phyloP scores from a whole-genome alignment of 192 early-diverging fungal genomes.

The Coemansia javaensis region DNA sequence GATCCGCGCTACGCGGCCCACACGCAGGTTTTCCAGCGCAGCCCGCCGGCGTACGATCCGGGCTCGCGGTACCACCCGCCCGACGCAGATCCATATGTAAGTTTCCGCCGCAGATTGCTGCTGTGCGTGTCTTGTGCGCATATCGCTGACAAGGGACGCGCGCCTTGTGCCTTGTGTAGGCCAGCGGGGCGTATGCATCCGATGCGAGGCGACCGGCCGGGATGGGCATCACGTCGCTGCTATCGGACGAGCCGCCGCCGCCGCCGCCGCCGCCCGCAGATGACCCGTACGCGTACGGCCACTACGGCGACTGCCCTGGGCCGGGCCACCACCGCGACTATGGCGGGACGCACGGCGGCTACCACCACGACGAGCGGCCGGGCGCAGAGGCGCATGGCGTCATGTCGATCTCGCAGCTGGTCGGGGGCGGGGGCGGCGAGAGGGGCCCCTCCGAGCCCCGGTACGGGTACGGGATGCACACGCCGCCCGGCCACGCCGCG shows the following conservation, averaged over 20 bases:
- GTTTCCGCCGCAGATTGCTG: neutral
- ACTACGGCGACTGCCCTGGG: conserved; percentile 12
- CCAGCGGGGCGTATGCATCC: conserved; percentile 1
- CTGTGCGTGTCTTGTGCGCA: no score
- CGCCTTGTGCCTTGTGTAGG: conserved; percentile 1
- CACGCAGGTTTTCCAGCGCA: conserved; percentile 25
- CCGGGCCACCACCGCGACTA: conserved; percentile 14
- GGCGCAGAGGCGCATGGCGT: conserved; percentile 15
- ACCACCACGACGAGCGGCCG: conserved; percentile 4
- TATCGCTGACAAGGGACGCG: no score
- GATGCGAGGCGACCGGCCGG: conserved; percentile 13
- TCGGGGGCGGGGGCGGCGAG: conserved; percentile 15
- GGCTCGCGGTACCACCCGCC: neutral
- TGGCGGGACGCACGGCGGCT: conserved; percentile 1
- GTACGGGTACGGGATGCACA: conserved; percentile 20
- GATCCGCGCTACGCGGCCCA: conserved; percentile 17
- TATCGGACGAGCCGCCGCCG: conserved; percentile 16
- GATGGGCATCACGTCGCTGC: conserved; percentile 39
- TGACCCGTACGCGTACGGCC: neutral
- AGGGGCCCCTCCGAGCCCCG: no score
- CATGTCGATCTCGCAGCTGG: conserved; percentile 48
- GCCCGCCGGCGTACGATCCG: conserved; percentile 1
- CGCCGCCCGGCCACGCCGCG: conserved; percentile 5
- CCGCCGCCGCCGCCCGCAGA: neutral
- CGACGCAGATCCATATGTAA: conserved; percentile 20